Evolutionary conservation across 306 rosid species (phyloP).

Genomic region (Vicia villosa): DNA sequence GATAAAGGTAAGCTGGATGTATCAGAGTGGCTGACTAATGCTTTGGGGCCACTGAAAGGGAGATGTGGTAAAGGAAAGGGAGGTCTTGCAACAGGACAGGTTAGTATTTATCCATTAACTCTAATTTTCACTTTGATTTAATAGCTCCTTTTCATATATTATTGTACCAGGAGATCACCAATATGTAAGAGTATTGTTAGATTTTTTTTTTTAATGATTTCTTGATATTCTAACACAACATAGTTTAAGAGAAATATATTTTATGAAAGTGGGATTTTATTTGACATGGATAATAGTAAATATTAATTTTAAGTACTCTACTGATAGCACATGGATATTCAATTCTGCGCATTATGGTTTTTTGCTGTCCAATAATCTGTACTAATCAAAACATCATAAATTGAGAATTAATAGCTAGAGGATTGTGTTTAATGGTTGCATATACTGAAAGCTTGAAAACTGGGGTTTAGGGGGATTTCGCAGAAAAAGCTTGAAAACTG

Average conservation of each 20-base stretch:
- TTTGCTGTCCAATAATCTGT: neutral
- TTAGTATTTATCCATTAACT: slow-evolving; percentile 40
- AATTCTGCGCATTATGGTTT: neutral
- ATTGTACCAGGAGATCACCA: neutral
- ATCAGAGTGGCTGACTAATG: slow-evolving; percentile 81
- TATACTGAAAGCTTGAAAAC: too few species aligned
- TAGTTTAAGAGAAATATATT: neutral
- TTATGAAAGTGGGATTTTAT: neutral
- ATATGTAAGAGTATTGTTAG: neutral
- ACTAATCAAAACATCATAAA: neutral
- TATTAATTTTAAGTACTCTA: neutral
- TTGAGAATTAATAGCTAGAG: neutral
- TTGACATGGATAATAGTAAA: neutral
- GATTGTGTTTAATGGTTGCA: too few species aligned
- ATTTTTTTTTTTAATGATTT: neutral
- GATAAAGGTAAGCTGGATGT: slow-evolving; percentile 70
- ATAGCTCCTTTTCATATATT: neutral
- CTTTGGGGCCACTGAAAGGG: slow-evolving; percentile 85
- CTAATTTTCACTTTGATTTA: neutral
- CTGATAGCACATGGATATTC: neutral
- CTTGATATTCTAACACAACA: neutral
- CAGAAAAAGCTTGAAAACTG: neutral
- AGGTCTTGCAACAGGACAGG: slow-evolving; percentile 99
- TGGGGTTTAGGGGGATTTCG: neutral
- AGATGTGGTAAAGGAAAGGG: slow-evolving; percentile 92